A percentile compares a stretch with the other conserved stretches of the same genome.
phyloP scores from a whole-genome alignment of 805 yeast genomes.

The Spathaspora gorwiae region DNA sequence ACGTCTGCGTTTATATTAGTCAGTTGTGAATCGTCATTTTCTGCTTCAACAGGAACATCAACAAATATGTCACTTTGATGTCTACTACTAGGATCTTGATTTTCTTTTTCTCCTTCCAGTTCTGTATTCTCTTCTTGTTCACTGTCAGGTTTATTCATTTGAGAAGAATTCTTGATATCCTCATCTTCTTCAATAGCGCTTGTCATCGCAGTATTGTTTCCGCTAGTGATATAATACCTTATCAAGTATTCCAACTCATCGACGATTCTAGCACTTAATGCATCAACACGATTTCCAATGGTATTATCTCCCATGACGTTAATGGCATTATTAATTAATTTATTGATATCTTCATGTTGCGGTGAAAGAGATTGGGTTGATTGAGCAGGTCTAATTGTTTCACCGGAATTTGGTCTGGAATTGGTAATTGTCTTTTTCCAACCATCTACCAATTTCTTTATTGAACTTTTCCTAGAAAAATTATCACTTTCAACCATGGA shows the following conservation, averaged over 20 bases:
- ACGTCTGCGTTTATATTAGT: constrained; percentile 7
- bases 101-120: no score
- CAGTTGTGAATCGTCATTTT: constrained; percentile 5
- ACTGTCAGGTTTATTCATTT: background rate
- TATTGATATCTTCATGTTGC: constrained; percentile 12
- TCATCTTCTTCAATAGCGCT: constrained; percentile 17
- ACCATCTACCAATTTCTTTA: constrained; percentile 36
- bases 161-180: constrained; percentile 3
- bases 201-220: constrained; percentile 12
- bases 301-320: constrained; percentile 9
- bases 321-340: constrained; percentile 14
- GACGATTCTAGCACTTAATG: constrained; percentile 65
- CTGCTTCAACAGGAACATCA: constrained; percentile 2
- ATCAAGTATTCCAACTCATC: constrained; percentile 61
- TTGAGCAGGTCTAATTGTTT: no score
- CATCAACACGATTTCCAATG: constrained; percentile 46
- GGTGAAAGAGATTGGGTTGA: no score
- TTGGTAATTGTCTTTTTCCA: constrained; percentile 34
- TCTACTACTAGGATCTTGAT: background rate
- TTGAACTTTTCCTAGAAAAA: constrained; percentile 27
- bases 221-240: constrained; percentile 34
- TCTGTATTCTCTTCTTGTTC: no score
- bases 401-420: constrained; percentile 1
- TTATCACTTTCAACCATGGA: constrained; percentile 10
- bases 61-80: background rate